Conservation (phyloP, 768 basidiomycete genomes). For the Udeniomyces megalosporus region DNA sequence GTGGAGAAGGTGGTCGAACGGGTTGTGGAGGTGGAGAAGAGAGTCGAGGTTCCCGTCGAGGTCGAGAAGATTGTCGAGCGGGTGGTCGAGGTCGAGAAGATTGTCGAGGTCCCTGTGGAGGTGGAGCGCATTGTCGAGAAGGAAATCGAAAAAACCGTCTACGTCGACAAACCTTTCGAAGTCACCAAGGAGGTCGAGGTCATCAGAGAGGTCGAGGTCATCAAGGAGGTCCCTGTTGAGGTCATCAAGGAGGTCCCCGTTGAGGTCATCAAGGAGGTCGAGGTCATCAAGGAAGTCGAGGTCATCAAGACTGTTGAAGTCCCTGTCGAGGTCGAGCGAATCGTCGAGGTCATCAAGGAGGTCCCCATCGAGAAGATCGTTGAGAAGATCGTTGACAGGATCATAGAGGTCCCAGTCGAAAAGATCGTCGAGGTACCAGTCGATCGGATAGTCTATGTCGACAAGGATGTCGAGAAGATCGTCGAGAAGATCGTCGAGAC, state of each 20-base stretch:
- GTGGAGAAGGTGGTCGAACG: not conserved
- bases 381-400: slow-evolving; percentile 20
- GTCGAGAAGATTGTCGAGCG: slow-evolving; percentile 22
- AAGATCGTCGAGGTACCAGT: slow-evolving; percentile 15
- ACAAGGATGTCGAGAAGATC: slow-evolving; percentile 16
- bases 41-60: slow-evolving; percentile 21
- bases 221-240: slow-evolving; percentile 22
- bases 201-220: slow-evolving; percentile 15
- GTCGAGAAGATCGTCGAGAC: slow-evolving; percentile 17
- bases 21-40: slow-evolving; percentile 18
- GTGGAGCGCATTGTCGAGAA: slow-evolving; percentile 22
- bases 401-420: slow-evolving; percentile 20
- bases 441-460: slow-evolving; percentile 12
- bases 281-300: slow-evolving; percentile 23
- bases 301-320: slow-evolving; percentile 11
- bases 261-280: slow-evolving; percentile 20
- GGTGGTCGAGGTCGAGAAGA: slow-evolving; percentile 20
- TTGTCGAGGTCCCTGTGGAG: slow-evolving; percentile 20
- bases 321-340: slow-evolving; percentile 15
- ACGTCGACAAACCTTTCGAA: slow-evolving; percentile 17
- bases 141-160: slow-evolving; percentile 22
- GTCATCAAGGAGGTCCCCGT: slow-evolving; percentile 21
- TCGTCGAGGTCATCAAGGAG: slow-evolving; percentile 19
- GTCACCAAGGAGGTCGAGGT: slow-evolving; percentile 15
- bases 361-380: slow-evolving; percentile 22